Conservation (phyloP, 768 basidiomycete genomes). For the Pisolithus tinctorius region DNA sequence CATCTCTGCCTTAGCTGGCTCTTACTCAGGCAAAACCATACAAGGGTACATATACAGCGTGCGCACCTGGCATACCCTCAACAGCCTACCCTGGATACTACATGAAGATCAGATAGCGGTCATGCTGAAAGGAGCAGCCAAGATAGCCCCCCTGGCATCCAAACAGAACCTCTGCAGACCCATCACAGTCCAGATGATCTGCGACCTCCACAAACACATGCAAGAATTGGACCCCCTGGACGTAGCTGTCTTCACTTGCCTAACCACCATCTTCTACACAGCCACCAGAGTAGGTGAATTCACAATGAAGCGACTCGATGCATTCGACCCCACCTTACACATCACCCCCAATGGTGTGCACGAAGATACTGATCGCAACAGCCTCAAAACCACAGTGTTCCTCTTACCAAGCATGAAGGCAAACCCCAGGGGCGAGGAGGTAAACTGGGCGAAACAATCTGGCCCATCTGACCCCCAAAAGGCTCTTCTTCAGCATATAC, state of each 20-base stretch:
- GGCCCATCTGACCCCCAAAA: neutral
- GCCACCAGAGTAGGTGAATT: no score
- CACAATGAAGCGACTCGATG: no score
- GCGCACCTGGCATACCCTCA: constrained; percentile 14
- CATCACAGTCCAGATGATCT: no score
- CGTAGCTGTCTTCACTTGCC: constrained; percentile 11
- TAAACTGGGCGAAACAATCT: neutral
- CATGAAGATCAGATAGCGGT: no score
- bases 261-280: no score
- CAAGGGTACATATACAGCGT: constrained; percentile 16
- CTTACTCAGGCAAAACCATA: neutral
- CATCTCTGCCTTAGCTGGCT: constrained; percentile 1
- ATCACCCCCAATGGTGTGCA: constrained; percentile 26
- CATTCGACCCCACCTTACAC: no score
- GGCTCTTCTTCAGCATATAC: neutral
- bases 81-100: neutral
- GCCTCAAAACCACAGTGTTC: constrained; percentile 18
- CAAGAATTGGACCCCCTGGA: no score
- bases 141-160: neutral
- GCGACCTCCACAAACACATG: neutral
- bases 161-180: no score
- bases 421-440: constrained; percentile 4
- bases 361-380: constrained; percentile 26
- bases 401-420: constrained; percentile 27
- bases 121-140: constrained; percentile 15